Conservation (phyloP, 768 basidiomycete genomes). For the Phlegmacium glaucopus region DNA sequence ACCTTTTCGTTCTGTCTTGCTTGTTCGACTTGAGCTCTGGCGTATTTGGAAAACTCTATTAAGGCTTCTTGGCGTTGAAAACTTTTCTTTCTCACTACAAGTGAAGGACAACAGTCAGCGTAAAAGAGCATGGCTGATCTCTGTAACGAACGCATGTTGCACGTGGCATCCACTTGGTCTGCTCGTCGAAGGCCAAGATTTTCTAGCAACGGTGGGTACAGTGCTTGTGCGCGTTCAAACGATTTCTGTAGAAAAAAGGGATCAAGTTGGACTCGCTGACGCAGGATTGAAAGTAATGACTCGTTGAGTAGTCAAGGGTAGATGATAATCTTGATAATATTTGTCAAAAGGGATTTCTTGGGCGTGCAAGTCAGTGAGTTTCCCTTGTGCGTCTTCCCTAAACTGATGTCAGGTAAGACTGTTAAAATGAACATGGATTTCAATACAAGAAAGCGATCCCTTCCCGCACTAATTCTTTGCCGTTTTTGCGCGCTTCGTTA, state of each 20-base stretch:
- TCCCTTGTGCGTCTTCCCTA: constrained; percentile 11
- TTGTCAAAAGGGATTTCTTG: constrained; percentile 16
- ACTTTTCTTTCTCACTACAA: constrained; percentile 11
- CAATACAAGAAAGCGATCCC: constrained; percentile 9
- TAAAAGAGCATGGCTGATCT: not conserved
- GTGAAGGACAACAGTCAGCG: not conserved
- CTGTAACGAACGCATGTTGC: constrained; percentile 12
- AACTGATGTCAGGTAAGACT: not conserved
- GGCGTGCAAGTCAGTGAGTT: constrained; percentile 5
- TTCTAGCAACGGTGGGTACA: constrained; percentile 9
- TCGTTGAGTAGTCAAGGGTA: constrained; percentile 6
- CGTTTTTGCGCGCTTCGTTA: constrained; percentile 9
- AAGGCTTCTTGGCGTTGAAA: constrained; percentile 14
- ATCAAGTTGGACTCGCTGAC: not conserved
- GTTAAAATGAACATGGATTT: not conserved
- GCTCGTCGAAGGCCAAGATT: constrained; percentile 13
- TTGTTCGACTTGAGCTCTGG: constrained; percentile 18
- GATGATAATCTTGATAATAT: constrained; percentile 11
- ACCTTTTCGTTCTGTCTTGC: constrained; percentile 21
- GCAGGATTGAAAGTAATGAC: not conserved
- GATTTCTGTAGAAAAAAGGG: constrained; percentile 1
- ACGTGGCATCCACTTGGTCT: constrained; percentile 13
- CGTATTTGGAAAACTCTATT: constrained; percentile 14
- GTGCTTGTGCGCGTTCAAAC: constrained; percentile 2
- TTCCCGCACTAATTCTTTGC: constrained; percentile 10